Evolutionary conservation across 2,329 filamentous ascomycete genomes (phyloP).

Genomic region (Intubia oerlemansii): DNA sequence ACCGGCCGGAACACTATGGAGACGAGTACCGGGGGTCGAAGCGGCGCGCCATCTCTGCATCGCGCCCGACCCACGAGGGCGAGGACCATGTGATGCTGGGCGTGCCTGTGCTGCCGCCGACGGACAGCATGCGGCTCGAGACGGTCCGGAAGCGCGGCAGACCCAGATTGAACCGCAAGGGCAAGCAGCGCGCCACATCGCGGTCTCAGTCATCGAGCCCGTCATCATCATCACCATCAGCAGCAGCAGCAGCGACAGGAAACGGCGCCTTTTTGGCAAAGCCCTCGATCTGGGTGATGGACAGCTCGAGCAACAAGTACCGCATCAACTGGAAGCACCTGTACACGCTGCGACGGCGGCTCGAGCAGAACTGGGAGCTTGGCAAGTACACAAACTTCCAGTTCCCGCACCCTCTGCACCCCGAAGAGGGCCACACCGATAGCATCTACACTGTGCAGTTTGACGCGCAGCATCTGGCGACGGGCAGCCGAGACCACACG

Average conservation of each 20-base stretch:
- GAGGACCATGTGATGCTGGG: conserved; percentile 23
- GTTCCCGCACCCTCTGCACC: conserved; percentile 63
- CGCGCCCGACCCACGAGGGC: conserved; percentile 17
- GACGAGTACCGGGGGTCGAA: conserved; percentile 18
- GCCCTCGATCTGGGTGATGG: conserved; percentile 30
- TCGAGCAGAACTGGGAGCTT: conserved; percentile 83
- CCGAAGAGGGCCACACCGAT: conserved; percentile 68
- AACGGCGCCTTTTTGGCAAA: too few relatives aligned
- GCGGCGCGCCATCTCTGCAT: conserved; percentile 27
- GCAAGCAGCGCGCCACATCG: conserved; percentile 15
- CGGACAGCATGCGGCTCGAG: too few relatives aligned
- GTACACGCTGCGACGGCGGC: conserved; percentile 63
- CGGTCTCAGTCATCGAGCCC: too few relatives aligned
- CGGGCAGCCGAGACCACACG: conserved; percentile 74
- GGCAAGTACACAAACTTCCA: conserved; percentile 74
- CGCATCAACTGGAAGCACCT: conserved; percentile 84
- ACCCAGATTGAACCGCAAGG: conserved; percentile 12
- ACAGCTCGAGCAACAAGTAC: conserved; percentile 23
- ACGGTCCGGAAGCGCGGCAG: too few relatives aligned
- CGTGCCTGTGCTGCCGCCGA: too few relatives aligned
- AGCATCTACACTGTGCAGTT: conserved; percentile 95
- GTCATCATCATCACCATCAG: too few relatives aligned
- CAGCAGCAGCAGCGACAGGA: too few relatives aligned
- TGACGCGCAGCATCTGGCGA: conserved; percentile 67
- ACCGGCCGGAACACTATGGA: not conserved